phyloP scores from a whole-genome alignment of 805 yeast species.

The Saccharomycopsis olivae region DNA sequence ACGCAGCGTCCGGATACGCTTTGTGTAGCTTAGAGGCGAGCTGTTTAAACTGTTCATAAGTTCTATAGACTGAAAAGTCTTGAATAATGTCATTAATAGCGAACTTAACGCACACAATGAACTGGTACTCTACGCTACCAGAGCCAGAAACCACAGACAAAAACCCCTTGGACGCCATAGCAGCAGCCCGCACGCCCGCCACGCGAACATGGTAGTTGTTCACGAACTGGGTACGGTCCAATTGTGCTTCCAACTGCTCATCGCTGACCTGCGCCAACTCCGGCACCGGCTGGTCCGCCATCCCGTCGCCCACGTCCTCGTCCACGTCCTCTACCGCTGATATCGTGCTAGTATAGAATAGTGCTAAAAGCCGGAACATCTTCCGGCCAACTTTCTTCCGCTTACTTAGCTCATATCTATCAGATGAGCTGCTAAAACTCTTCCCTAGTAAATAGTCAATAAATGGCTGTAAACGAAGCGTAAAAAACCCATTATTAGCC shows the following conservation, averaged over 20 bases:
- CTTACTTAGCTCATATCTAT: conserved; percentile 67
- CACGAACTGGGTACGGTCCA: too few species aligned
- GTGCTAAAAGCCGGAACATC: conserved; percentile 48
- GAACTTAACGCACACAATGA: conserved; percentile 28
- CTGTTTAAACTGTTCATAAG: conserved; percentile 58
- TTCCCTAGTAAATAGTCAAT: conserved; percentile 68
- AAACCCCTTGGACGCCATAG: too few species aligned
- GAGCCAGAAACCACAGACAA: too few species aligned
- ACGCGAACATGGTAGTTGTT: too few species aligned
- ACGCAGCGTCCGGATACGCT: conserved; percentile 57
- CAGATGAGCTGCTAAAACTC: conserved; percentile 61
- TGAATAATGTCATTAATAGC: conserved; percentile 18
- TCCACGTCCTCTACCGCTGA: too few species aligned
- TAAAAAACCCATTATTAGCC: conserved; percentile 63
- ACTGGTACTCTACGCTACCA: too few species aligned
- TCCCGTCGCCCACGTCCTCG: too few species aligned
- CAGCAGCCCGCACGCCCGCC: too few species aligned
- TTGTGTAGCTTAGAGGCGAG: conserved; percentile 43
- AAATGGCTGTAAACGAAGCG: conserved; percentile 65
- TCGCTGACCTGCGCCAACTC: too few species aligned
- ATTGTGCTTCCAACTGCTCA: too few species aligned
- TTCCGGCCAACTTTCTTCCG: conserved; percentile 52
- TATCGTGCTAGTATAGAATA: conserved; percentile 74
- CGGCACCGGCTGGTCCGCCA: too few species aligned
- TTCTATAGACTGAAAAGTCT: conserved; percentile 31